These are phyloP conservation scores for Geotrichum siamense DNA, from an alignment of 1,139 yeast genomes.

Conservation along the genomic window DNA sequence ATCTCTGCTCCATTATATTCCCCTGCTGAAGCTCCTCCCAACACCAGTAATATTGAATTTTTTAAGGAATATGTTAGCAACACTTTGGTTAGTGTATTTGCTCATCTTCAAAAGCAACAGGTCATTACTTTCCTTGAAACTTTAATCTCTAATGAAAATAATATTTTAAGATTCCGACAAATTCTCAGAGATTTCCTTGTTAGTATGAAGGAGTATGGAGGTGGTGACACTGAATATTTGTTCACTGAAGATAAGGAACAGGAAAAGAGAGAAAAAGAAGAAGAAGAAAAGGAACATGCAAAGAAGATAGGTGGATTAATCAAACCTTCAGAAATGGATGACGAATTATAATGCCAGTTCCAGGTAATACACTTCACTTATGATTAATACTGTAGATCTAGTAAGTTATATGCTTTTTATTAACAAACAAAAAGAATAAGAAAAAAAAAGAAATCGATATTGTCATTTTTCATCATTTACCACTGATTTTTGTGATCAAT, in stretches of 20 bases:
- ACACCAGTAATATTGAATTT: slow-evolving; percentile 73
- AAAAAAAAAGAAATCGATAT: too few species aligned
- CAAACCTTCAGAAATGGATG: slow-evolving; percentile 96
- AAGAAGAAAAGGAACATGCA: slow-evolving; percentile 71
- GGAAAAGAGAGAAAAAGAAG: slow-evolving; percentile 62
- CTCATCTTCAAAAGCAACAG: slow-evolving; percentile 79
- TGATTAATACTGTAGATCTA: too few species aligned
- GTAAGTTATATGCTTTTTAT: too few species aligned
- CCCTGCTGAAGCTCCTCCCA: slow-evolving; percentile 63
- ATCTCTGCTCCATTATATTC: slow-evolving; percentile 69
- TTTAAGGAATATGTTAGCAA: slow-evolving; percentile 76
- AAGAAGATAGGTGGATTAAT: slow-evolving; percentile 86
- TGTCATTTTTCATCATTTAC: too few species aligned
- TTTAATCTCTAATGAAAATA: slow-evolving; percentile 59
- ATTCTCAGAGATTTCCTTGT: slow-evolving; percentile 92
- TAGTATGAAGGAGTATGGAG: slow-evolving; percentile 92
- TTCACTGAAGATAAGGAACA: slow-evolving; percentile 90
- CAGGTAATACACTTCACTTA: too few species aligned
- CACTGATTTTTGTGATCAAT: too few species aligned
- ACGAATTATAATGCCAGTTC: slow-evolving; percentile 28
- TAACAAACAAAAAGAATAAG: too few species aligned
- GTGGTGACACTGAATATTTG: slow-evolving; percentile 63
- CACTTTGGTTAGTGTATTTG: slow-evolving; percentile 80
- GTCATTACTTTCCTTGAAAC: slow-evolving; percentile 75
- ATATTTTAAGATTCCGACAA: slow-evolving; percentile 70